Base-by-base conservation (phyloP, 108 stramenopile genomes). In the Pseudonitzschia multiseries region DNA sequence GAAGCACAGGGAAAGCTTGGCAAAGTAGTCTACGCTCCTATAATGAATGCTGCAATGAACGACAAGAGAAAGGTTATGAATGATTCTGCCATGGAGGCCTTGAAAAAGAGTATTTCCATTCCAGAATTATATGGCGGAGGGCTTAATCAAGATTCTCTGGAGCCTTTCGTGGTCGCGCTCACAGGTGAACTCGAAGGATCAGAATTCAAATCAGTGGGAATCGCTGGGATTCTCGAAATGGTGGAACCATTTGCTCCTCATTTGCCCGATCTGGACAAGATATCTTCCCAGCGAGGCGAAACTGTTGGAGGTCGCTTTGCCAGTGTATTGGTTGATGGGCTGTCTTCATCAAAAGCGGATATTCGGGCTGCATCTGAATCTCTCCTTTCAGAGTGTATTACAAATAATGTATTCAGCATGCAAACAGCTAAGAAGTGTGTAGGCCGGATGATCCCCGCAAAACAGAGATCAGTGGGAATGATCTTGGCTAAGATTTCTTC, bases 11-110 rank as follows among this genome's bases (percentile, higher is more conserved):
- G 79, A 28, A 91, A 89, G 71, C 73, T 93, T 22, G 91, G 90
- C 8, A 88, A 82, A 69, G 64, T 87, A 50, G 86, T 89, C 0
- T 89, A 83, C 72, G 76, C 70, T 21, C 66, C 90, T 8, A 71
- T 96, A 2, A 59, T 94, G 20, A 79, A 77, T 60, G 84, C 85
- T 29, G 90, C 91, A 22, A 93, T 93, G 90, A 92, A 80, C 61
- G 95, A 96, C 76, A 90, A 85, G 69, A 88, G 89, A 54, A 93
- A 96, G 66, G 74, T 81, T 27, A 91, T 96, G 89, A 88, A 91
- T 17, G 93, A 96, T 65, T 84, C 89, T 14, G 79, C 87, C 18
- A 41, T 96, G 27, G 78, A 88, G 66, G 86, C 93, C 15, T 61
- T 96, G 6, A 15, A 54, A 48, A 65, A 50, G 26, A 87, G 86